phyloP scores from a whole-genome alignment of 371 early-diverging fungal species.

The Enteropsectra breve region DNA sequence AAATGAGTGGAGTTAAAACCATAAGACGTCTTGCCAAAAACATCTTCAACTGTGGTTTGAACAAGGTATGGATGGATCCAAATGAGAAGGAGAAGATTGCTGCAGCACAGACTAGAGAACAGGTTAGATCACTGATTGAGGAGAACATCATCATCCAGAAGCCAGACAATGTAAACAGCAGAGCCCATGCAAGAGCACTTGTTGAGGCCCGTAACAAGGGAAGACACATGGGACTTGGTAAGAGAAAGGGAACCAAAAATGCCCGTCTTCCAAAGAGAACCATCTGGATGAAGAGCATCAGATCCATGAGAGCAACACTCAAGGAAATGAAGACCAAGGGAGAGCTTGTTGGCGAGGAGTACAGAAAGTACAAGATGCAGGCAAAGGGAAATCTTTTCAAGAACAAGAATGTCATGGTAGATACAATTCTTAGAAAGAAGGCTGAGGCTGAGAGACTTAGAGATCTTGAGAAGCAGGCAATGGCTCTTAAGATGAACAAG shows the following conservation, averaged over 20 bases:
- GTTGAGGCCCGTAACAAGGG: constrained; percentile 88
- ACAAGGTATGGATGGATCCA: constrained; percentile 98
- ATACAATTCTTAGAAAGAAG: constrained; percentile 98
- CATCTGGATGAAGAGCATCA: constrained; percentile 97
- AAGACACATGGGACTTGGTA: constrained; percentile 94
- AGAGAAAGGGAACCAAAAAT: constrained; percentile 92
- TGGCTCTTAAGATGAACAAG: constrained; percentile 63
- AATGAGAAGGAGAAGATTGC: constrained; percentile 83
- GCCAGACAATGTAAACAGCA: constrained; percentile 78
- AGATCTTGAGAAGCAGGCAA: constrained; percentile 86
- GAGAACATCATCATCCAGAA: constrained; percentile 91
- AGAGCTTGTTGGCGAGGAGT: constrained; percentile 83
- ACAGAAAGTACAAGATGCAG: constrained; percentile 89
- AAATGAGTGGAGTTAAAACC: constrained; percentile 39
- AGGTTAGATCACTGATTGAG: constrained; percentile 81
- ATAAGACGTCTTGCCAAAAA: constrained; percentile 76
- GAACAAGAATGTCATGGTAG: constrained; percentile 98
- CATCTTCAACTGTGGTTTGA: constrained; percentile 91
- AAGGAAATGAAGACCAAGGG: constrained; percentile 90
- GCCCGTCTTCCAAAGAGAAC: constrained; percentile 89
- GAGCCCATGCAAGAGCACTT: constrained; percentile 83
- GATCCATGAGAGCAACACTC: constrained; percentile 87
- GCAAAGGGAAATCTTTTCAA: constrained; percentile 99
- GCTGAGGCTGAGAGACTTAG: constrained; percentile 89
- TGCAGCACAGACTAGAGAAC: constrained; percentile 86